Base-by-base conservation (phyloP, 306 rosid genomes). In the Quercus gilva region DNA sequence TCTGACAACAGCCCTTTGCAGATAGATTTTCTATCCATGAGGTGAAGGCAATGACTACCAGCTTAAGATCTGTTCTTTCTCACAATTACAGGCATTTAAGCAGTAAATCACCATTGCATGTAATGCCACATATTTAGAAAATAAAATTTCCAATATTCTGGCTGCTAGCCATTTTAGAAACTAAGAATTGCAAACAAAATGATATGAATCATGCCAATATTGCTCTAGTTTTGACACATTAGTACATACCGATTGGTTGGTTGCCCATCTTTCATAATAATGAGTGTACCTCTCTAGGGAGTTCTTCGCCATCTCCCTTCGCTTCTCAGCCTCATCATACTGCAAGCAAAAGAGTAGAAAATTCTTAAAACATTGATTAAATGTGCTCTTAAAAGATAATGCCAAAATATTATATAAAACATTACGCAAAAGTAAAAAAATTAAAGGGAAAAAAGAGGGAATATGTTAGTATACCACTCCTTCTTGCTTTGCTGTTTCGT, bases 401-500 rank as follows among this genome's bases (percentile, higher is more conserved):
- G 59, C 15, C 45, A 19, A 29, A 49, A 37, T 15, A 59, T 43
- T 12, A 56, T 21, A 73, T 20, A 14, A 77, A 55, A 21, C 5
- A 37, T 55, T 58, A 35, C 20, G 13, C 21, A 29, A 20, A 21
- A 19, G 57, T 58, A 59, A 76, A 69, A 69, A 71, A 10, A 25
- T 68, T 41, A 7, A 7, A 41, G 45, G 45, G 45, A 19, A 29
- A 57, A n/a, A 21, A 56, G 71, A 73, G 14, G 20, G 43, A 29
- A 35, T 23, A 61, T 57, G 56, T n/a, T 53, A 23, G 59, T 19
- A 53, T 88, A 86, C 89, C 85, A 89, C 98, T 82, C 98, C 97
- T 79, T 94, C 98, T 84, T 94, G 98, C 83, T 89, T 94, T 52
- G 97, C 98, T 74, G 90, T 86, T 80, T 94, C 98, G 70, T 94